Conservation (phyloP, 2,329 filamentous ascomycete genomes). For the Pseudogymnoascus destructans region DNA sequence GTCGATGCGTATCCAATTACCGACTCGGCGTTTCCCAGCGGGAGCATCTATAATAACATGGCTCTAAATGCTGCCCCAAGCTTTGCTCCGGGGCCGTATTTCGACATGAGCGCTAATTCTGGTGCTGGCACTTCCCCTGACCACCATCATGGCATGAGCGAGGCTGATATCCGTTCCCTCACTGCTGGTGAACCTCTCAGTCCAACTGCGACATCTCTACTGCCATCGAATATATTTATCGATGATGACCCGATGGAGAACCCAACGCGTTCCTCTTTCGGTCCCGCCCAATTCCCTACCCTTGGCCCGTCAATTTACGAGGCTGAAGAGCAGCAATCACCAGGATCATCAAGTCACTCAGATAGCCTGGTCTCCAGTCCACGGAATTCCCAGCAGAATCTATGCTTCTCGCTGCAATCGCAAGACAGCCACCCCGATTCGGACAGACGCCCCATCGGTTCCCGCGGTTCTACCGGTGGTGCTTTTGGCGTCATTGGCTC, state of each 20-base stretch:
- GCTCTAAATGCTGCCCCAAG: conserved; percentile 32
- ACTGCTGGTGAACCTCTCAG: conserved; percentile 59
- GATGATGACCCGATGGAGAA: conserved; percentile 44
- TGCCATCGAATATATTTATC: conserved; percentile 53
- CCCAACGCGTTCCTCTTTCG: conserved; percentile 16
- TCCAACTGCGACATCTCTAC: conserved; percentile 58
- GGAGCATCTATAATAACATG: conserved; percentile 32
- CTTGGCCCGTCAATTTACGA: conserved; percentile 25
- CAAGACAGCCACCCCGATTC: not conserved
- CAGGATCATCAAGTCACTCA: conserved; percentile 44
- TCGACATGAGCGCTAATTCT: conserved; percentile 20
- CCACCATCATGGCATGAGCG: conserved; percentile 36
- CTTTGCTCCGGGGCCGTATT: conserved; percentile 39
- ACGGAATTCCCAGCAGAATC: conserved; percentile 44
- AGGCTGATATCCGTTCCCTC: conserved; percentile 47
- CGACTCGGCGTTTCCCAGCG: conserved; percentile 27
- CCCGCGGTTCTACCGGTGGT: conserved; percentile 20
- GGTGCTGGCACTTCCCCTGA: conserved; percentile 24
- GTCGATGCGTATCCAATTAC: conserved; percentile 21
- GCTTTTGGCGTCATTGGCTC: conserved; percentile 24
- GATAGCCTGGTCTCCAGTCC: conserved; percentile 48
- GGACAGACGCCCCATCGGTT: conserved; percentile 8
- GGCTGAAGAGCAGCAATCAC: conserved; percentile 43
- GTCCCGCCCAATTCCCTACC: conserved; percentile 25
- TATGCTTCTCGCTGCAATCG: conserved; percentile 35